Base-by-base conservation (phyloP, 2,329 filamentous ascomycete species). In the Clarireedia monteithiana region DNA sequence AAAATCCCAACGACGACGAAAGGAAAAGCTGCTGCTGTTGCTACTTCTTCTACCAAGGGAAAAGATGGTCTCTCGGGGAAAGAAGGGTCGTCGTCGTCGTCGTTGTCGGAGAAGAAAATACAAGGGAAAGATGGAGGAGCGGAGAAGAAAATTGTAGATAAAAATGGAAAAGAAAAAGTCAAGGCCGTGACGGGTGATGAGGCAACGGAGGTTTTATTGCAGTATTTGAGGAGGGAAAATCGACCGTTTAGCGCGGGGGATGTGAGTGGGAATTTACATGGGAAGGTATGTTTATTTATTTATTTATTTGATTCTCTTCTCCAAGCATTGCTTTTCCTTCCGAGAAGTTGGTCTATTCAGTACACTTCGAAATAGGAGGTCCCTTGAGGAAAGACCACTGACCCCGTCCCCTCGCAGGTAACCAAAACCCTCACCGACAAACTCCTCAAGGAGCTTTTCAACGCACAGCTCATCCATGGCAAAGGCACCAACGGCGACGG, bases 381-480 rank as follows among this genome's bases (percentile, higher is more conserved):
- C 5, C 1, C 7, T 6, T 26, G n/a, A 12, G 30, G 10, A 23
- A 20, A 46, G 17, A 3, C 15, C 14, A 5, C 30, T 59, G 42
- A 15, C n/a, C n/a, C 9, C 39, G 15, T 15, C 9, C 14, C 23
- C 36, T 6, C 12, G 1, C 38, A 69, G 67, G 57, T 66, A 17
- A 64, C 59, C 6, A 59, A 65, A 77, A 80, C 81, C 12, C 74
- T 80, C 45, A 76, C 82, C 24, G 76, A 76, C 27, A 87, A 85
- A 68, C 66, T 80, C 34, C 71, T 87, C 36, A 84, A 82, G 63
- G 82, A 85, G 58, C 71, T 87, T 67, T 77, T 82, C 58, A 81
- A 85, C 61, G 75, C 74, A 44, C 78, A 78, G 10, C 70, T 80
- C 61, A 80, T 87, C 44, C 80, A 80, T 63, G 80, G 78, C 50